Base-by-base conservation (phyloP, 148 eudicot species). In the Arbutus unedo region DNA sequence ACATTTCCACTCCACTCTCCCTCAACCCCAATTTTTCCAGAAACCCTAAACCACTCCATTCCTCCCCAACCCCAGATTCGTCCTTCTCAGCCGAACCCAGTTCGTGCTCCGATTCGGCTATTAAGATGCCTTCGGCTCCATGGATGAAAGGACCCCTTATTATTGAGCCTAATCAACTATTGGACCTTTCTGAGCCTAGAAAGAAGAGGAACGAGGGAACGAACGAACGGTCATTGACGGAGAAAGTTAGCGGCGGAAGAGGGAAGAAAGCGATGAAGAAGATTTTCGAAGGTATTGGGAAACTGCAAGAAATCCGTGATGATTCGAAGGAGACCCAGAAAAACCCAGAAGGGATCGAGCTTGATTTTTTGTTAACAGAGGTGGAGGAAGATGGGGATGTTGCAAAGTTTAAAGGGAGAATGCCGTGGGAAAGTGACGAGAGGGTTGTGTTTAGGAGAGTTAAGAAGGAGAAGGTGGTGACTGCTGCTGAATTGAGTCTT, bases 391-490 rank as follows among this genome's bases (percentile, higher is more conserved):
- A 75, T 75, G 85, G 60, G 67, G 75, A 45, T 64, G 70, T 2
- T 19, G 74, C 53, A 71, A 84, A 73, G 51, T 60, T 38, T n/a
- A 76, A 51, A 74, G 70, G 83, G 85, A 89, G 70, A 64, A 64
- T 91, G 95, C 99, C 98, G 6, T 96, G 99, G 99, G 91, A 88
- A 74, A 86, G 81, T 38, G 88, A 91, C 2, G 91, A 85, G 77
- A 90, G 72, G 78, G 10, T 85, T 82, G 93, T 89, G 85, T 86
- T 89, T 89, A 70, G 86, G 83, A 89, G 90, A 86, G 81, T 80
- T 83, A 91, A 86, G 89, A 93, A 83, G 81, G 97, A 87, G 89
- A 93, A 86, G 81, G 90, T 90, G 62, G 87, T 75, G 56, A 90
- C 87, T n/a, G 87, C 84, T 50, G 96, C 94, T 4, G 97, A 94